Base-by-base conservation (phyloP, 129 eudicot genomes). In the Centaurea solstitialis region DNA sequence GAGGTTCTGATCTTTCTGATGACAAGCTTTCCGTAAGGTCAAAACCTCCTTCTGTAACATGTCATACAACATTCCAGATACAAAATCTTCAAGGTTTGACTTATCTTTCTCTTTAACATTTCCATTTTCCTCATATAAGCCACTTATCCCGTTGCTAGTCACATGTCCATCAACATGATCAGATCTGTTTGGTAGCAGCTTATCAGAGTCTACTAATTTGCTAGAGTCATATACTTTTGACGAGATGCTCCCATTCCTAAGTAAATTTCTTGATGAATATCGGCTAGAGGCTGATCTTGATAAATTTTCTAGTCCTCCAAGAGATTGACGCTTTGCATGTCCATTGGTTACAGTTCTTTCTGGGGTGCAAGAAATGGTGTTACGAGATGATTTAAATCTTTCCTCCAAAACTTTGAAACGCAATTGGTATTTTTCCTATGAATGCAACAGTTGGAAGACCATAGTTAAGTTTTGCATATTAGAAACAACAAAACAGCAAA, bases 321-420 rank as follows among this genome's bases (percentile, higher is more conserved):
- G 84, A 68, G 99, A 95, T 47, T 86, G 91, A 68, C 97, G 97
- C 0, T 90, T 87, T 45, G 88, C 72, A 61, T 76, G 88, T 61
- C 93, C 97, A 75, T 83, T 92, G 87, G 86, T 87, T 71, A 71
- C 57, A 15, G 85, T 77, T 85, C 80, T 86, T 81, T 82, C 89
- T 8, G 93, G 81, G 65, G 79, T 24, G 72, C 87, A 86, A 20
- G 85, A 75, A 73, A 81, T 72, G 37, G 88, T 80, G 70, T 83
- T 88, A 47, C 87, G 82, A 71, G 89, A 50, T 74, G 80, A 85
- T 88, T 86, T 93, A 43, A 92, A 86, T 81, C 88, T 91, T 87
- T 91, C 99, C 73, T 95, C 99, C 87, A 95, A 79, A 66, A 95
- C 97, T 87, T 95, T 95, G 72, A 95, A 95, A 38, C 98, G 91